Conservation (phyloP, 352 stramenopile genomes). For the Phytopythium ostracodes region DNA sequence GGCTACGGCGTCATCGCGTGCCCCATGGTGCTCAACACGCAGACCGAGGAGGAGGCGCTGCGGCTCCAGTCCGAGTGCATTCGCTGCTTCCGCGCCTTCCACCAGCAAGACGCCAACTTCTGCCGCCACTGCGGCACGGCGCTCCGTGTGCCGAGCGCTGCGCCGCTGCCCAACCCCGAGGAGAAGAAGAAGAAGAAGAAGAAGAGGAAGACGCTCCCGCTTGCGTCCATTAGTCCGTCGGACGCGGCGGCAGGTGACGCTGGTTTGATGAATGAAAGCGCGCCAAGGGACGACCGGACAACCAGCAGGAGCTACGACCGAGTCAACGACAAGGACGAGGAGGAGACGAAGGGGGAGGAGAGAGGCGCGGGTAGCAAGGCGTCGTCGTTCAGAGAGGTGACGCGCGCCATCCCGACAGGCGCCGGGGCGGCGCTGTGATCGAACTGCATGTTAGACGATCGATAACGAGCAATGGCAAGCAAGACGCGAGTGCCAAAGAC, state of each 20-base stretch:
- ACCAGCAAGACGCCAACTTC: slow-evolving; percentile 81
- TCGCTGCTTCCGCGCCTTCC: slow-evolving; percentile 66
- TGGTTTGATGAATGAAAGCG: background rate
- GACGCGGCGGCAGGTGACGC: background rate
- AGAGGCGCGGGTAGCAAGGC: background rate
- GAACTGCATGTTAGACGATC: background rate
- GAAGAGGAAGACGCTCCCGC: background rate
- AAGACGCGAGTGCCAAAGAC: background rate
- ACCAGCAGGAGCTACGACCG: background rate
- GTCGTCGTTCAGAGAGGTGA: slow-evolving; percentile 3
- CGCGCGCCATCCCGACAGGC: slow-evolving; percentile 6
- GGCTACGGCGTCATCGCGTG: slow-evolving; percentile 86
- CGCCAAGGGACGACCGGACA: background rate
- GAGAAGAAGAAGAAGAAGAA: slow-evolving; percentile 11
- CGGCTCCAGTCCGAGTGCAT: slow-evolving; percentile 66
- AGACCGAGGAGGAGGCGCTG: slow-evolving; percentile 41
- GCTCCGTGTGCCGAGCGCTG: slow-evolving; percentile 31
- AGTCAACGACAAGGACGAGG: background rate
- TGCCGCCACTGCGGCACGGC: slow-evolving; percentile 68
- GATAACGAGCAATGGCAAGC: background rate
- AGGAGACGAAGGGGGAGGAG: background rate
- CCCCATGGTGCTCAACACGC: slow-evolving; percentile 70
- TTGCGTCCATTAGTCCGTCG: slow-evolving; percentile 4
- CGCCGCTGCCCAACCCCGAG: background rate
- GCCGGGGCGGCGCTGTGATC: background rate